A percentile compares a stretch with the other conserved stretches of the same genome.
Evolutionary conservation across 148 eudicot genomes (phyloP).

Genomic region (Gaultheria prostrata): DNA sequence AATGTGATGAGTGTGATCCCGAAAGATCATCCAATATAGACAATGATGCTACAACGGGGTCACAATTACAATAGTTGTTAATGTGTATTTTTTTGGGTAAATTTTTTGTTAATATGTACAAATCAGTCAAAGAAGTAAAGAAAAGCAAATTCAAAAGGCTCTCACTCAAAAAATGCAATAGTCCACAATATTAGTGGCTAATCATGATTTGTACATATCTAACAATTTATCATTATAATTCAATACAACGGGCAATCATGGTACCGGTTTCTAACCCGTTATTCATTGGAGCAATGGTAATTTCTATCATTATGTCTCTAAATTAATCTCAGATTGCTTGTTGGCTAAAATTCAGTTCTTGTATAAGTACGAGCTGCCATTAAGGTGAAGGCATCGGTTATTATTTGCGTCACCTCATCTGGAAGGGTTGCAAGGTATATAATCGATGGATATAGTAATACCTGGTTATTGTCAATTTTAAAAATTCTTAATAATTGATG

Average conservation of each 20-base stretch:
- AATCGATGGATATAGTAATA: background rate
- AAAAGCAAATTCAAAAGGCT: background rate
- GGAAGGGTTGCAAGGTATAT: slow-evolving; percentile 93
- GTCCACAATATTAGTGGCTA: background rate
- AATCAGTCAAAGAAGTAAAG: background rate
- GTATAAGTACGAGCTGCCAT: slow-evolving; percentile 37
- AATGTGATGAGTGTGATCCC: background rate
- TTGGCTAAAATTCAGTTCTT: slow-evolving; percentile 6
- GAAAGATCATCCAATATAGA: background rate
- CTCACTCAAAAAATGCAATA: background rate
- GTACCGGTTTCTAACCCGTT: background rate
- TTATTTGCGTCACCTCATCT: slow-evolving; percentile 93
- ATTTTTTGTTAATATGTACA: too few relatives aligned
- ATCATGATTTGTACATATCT: background rate
- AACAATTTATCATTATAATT: background rate
- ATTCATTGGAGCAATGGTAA: background rate
- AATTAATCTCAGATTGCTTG: background rate
- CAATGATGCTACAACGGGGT: background rate
- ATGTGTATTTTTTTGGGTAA: background rate
- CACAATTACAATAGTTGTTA: background rate
- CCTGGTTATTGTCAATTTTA: background rate
- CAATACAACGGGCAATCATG: background rate
- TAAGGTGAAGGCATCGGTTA: slow-evolving; percentile 95
- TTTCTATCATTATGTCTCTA: background rate
- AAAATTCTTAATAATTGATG: background rate